Base-by-base conservation (phyloP, 106 monocot species). In the Dendrobium chrysotoxum region DNA sequence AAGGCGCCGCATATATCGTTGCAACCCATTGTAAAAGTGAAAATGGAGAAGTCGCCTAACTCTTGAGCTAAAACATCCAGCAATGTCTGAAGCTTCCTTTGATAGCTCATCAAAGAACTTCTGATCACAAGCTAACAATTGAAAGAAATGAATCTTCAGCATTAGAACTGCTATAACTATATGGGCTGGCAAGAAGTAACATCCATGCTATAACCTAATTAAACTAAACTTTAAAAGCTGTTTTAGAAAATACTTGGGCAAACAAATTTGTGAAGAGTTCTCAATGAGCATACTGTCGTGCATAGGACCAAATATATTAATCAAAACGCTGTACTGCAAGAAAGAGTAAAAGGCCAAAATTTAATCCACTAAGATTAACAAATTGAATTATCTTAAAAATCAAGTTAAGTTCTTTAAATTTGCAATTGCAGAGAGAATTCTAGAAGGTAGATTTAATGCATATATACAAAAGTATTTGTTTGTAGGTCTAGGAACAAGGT, bases 11-110 rank as follows among this genome's bases (percentile, higher is more conserved):
- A 89, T 64, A 72, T 80, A 91, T 64, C 88, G 78, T 6, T 78
- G 84, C 17, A 89, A 15, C n/a, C 89, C 86, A 44, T 78, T 64
- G 75, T 88, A 80, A 80, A 78, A 78, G 83, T 87, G 87, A 41
- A 84, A 83, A 81, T 83, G 77, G 65, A 88, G 78, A 54, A 91
- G 86, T 12, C 78, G 91, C 61, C 83, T 81, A 28, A 84, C 91
- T 87, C 86, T 88, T 67, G 89, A 86, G 45, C 79, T 85, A 71
- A 94, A 94, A 86, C 79, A 94, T 65, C 91, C 89, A 18, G 85
- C 86, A 86, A 94, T 86, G 50, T 89, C 91, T 75, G 86, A 89
- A 79, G 94, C 93, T 86, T 91, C 93, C 74, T 84, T 93, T 42
- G 87, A 84, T 40, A 93, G 80, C 83, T 93, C 93, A 68, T 77